Conservation (phyloP, 1,284 basidiomycete genomes). For the Sphagnurus paluster region DNA sequence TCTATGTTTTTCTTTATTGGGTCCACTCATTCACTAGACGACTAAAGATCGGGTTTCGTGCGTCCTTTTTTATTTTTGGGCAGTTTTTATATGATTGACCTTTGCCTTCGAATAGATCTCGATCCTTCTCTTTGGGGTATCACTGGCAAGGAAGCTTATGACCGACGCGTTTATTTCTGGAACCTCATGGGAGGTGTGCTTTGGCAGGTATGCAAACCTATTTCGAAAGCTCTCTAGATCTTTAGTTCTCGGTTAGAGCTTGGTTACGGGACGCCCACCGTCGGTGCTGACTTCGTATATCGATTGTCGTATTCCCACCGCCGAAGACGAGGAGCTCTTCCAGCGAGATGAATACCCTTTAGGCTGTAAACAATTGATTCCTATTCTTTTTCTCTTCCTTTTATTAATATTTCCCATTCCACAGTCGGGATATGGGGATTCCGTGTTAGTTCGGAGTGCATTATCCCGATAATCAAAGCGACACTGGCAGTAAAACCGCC, state of each 20-base stretch:
- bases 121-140: constrained; percentile 56
- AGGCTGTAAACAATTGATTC: constrained; percentile 37
- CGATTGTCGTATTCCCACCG: constrained; percentile 43
- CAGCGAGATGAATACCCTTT: constrained; percentile 42
- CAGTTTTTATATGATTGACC: not conserved
- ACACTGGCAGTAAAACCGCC: constrained; percentile 43
- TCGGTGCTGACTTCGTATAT: constrained; percentile 39
- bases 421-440: constrained; percentile 54
- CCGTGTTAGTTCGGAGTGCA: constrained; percentile 37
- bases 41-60: constrained; percentile 49
- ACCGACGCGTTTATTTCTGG: constrained; percentile 56
- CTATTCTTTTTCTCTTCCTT: not conserved
- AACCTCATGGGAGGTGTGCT: constrained; percentile 44
- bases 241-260: constrained; percentile 35
- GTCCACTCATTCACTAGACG: constrained; percentile 4
- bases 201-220: constrained; percentile 40
- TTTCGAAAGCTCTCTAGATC: not conserved
- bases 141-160: constrained; percentile 48
- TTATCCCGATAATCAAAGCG: constrained; percentile 42
- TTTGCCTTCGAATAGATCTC: constrained; percentile 36
- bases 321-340: constrained; percentile 42
- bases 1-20: constrained; percentile 3
- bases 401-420: constrained; percentile 7
- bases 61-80: not conserved
- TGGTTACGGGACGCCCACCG: constrained; percentile 52